These are phyloP conservation scores for Ilex asprella DNA, from an alignment of 257 asterid genomes.

Conservation along the genomic window DNA sequence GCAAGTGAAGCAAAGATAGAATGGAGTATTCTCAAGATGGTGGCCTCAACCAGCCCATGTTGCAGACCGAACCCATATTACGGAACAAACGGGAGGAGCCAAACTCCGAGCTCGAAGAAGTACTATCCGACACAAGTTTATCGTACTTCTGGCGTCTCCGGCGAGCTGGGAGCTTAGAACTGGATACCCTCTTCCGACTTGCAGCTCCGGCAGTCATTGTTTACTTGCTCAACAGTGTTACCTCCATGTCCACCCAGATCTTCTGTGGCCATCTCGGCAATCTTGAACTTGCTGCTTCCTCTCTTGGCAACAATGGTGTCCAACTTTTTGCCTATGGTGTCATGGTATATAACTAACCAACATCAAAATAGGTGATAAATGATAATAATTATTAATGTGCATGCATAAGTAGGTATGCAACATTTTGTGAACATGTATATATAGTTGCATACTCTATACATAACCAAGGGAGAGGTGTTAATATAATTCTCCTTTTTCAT, in stretches of 20 bases:
- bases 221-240: constrained; percentile 30
- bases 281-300: constrained; percentile 34
- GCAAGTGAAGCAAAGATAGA: neutral
- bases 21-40: neutral
- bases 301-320: constrained; percentile 39
- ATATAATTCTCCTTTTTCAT: too few species aligned
- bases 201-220: constrained; percentile 39
- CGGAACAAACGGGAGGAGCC: neutral
- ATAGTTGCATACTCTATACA: constrained; percentile 22
- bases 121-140: constrained; percentile 18
- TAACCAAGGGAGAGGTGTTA: neutral
- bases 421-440: constrained; percentile 37
- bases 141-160: constrained; percentile 8
- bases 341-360: constrained; percentile 19
- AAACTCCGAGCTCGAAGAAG: constrained; percentile 31
- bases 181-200: constrained; percentile 19
- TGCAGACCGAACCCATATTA: neutral
- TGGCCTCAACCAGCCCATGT: neutral
- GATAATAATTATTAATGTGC: constrained; percentile 15
- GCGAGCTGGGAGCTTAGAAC: constrained; percentile 17
- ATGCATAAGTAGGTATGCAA: constrained; percentile 38
- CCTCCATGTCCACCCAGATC: constrained; percentile 40
- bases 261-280: constrained; percentile 43
- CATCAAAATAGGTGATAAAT: neutral
- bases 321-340: constrained; percentile 39